These are phyloP conservation scores for Aspergillus flavus DNA, from an alignment of 2,329 filamentous ascomycete species.

Conservation along the genomic window DNA sequence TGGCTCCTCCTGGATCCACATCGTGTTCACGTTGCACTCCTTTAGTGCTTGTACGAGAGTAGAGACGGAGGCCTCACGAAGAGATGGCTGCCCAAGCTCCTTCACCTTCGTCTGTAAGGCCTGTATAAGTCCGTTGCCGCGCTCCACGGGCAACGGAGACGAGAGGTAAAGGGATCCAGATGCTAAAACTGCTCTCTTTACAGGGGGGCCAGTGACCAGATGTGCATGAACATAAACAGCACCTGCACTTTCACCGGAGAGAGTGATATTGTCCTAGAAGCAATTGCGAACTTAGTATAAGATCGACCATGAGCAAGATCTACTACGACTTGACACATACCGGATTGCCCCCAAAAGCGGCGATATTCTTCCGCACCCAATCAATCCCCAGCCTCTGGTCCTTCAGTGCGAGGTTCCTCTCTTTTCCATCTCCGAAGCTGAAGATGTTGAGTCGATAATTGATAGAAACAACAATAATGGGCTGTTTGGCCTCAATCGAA, in stretches of 20 bases:
- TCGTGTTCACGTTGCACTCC: conserved; percentile 43
- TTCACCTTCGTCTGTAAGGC: conserved; percentile 32
- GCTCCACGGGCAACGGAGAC: conserved; percentile 41
- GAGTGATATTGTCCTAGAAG: conserved; percentile 41
- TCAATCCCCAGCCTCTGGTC: conserved; percentile 38
- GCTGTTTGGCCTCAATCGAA: conserved; percentile 36
- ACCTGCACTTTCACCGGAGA: conserved; percentile 52
- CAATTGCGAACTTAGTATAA: background rate
- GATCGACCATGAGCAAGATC: background rate
- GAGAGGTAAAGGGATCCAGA: conserved; percentile 50
- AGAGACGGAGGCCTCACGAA: conserved; percentile 33
- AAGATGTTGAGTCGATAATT: conserved; percentile 51
- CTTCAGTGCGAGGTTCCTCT: conserved; percentile 46
- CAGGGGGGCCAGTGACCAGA: conserved; percentile 34
- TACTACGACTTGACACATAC: conserved; percentile 21
- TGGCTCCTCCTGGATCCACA: conserved; percentile 46
- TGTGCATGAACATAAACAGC: conserved; percentile 51
- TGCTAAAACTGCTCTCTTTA: conserved; percentile 41
- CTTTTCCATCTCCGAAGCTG: conserved; percentile 46
- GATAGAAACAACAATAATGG: conserved; percentile 47
- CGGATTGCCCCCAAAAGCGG: conserved; percentile 44
- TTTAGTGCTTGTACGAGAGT: conserved; percentile 38
- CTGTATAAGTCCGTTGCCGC: conserved; percentile 35
- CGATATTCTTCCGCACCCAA: conserved; percentile 45
- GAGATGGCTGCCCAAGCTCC: conserved; percentile 28